Evolutionary conservation across 306 rosid species (phyloP).

Genomic region (Quercus parvula): DNA sequence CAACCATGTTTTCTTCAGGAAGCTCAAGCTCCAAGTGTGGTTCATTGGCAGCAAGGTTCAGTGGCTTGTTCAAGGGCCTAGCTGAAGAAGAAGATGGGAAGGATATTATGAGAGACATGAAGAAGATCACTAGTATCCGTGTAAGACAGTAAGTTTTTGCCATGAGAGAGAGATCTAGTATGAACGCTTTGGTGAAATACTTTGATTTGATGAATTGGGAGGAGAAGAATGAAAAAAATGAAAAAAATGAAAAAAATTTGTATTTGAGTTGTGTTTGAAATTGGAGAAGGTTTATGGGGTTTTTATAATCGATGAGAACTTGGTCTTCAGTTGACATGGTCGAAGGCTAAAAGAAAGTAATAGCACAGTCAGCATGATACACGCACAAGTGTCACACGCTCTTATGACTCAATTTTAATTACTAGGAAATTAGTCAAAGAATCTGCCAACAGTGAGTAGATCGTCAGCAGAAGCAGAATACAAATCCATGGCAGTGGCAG

Average conservation of each 20-base stretch:
- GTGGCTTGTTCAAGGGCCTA: conserved; percentile 24
- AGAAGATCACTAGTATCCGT: background rate
- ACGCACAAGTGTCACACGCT: too few relatives aligned
- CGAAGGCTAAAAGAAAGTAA: too few relatives aligned
- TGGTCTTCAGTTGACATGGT: too few relatives aligned
- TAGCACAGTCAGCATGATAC: too few relatives aligned
- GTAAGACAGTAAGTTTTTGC: conserved; percentile 6
- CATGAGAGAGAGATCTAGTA: conserved; percentile 7
- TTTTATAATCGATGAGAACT: too few relatives aligned
- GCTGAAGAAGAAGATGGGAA: conserved; percentile 19
- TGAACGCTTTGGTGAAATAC: background rate
- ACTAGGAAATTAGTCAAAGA: too few relatives aligned
- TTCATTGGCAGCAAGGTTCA: background rate
- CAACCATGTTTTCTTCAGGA: conserved; percentile 3
- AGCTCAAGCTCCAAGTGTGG: conserved; percentile 23
- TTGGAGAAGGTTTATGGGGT: too few relatives aligned
- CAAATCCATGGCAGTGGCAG: too few relatives aligned
- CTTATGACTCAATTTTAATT: too few relatives aligned
- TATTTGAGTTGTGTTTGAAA: background rate
- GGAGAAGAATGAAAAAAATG: background rate
- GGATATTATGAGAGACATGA: conserved; percentile 10
- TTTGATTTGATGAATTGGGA: background rate
- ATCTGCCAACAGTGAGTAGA: too few relatives aligned
- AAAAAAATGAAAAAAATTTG: background rate
- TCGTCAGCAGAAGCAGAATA: too few relatives aligned